phyloP scores from a whole-genome alignment of 305 asterid species.

The Andrographis paniculata region DNA sequence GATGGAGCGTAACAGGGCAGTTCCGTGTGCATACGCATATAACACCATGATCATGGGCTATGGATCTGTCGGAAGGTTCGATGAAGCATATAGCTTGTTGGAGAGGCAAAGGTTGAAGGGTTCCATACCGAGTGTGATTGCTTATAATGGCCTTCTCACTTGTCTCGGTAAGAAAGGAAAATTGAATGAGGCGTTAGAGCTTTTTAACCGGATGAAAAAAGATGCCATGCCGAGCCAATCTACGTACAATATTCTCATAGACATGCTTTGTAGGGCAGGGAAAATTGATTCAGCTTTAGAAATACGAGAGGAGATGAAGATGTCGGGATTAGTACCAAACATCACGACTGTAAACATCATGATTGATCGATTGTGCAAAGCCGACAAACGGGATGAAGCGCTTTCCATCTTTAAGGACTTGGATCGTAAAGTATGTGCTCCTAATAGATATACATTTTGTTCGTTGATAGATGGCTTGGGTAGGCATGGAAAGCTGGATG shows the following conservation, averaged over 20 bases:
- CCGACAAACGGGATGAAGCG: slow-evolving; percentile 74
- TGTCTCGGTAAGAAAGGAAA: slow-evolving; percentile 73
- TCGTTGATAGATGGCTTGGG: slow-evolving; percentile 89
- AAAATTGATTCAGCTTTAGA: slow-evolving; percentile 53
- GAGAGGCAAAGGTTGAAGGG: slow-evolving; percentile 90
- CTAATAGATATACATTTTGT: slow-evolving; percentile 69
- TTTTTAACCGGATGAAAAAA: slow-evolving; percentile 69
- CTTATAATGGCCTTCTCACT: slow-evolving; percentile 73
- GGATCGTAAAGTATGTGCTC: slow-evolving; percentile 64
- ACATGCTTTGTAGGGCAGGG: slow-evolving; percentile 74
- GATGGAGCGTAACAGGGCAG: slow-evolving; percentile 59
- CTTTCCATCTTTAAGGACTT: slow-evolving; percentile 54
- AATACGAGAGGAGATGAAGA: slow-evolving; percentile 59
- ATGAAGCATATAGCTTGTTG: slow-evolving; percentile 68
- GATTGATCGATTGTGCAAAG: slow-evolving; percentile 91
- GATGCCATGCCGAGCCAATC: slow-evolving; percentile 88
- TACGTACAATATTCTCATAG: slow-evolving; percentile 73
- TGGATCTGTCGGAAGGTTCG: slow-evolving; percentile 73
- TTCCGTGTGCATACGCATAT: slow-evolving; percentile 95
- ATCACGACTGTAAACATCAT: slow-evolving; percentile 70
- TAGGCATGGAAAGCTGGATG: slow-evolving; percentile 75
- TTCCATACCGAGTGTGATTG: slow-evolving; percentile 82
- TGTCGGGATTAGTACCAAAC: slow-evolving; percentile 61
- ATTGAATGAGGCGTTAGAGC: slow-evolving; percentile 59
- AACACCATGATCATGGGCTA: slow-evolving; percentile 96